A percentile compares a stretch with the other conserved stretches of the same genome.
Conservation (phyloP, 2,329 filamentous ascomycete species). For the Hymenoscyphus albidus region DNA sequence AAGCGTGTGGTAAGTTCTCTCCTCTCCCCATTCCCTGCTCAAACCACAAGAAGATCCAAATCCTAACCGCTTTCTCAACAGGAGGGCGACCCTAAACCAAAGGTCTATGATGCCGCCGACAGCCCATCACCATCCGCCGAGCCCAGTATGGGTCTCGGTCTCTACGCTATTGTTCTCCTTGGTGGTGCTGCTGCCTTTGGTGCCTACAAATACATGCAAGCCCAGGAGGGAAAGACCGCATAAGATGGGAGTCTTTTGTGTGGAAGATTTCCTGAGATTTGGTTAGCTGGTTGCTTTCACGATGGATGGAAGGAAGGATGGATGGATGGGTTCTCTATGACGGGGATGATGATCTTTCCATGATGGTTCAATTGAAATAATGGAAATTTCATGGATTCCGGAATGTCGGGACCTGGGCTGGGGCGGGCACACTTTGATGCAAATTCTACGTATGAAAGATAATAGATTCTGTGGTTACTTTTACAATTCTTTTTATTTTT, state of each 20-base stretch:
- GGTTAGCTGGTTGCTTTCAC: neutral
- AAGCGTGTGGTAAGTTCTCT: conserved; percentile 68
- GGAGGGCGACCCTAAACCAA: conserved; percentile 76
- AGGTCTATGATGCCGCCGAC: conserved; percentile 48
- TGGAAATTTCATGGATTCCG: neutral
- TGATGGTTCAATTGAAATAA: neutral
- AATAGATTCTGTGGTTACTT: conserved; percentile 3
- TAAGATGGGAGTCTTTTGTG: conserved; percentile 8
- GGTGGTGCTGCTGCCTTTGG: conserved; percentile 74
- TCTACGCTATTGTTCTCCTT: conserved; percentile 77
- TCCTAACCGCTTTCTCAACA: conserved; percentile 34
- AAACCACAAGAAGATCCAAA: neutral
- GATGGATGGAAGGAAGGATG: neutral
- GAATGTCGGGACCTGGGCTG: neutral
- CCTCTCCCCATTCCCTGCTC: conserved; percentile 10
- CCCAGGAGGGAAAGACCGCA: conserved; percentile 26
- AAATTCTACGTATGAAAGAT: conserved; percentile 1
- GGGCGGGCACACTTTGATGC: neutral
- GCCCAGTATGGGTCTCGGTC: conserved; percentile 64
- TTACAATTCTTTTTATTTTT: neutral
- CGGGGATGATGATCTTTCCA: neutral
- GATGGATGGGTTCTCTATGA: neutral
- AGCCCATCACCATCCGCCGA: conserved; percentile 46
- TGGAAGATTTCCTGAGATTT: neutral
- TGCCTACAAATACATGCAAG: conserved; percentile 79